phyloP scores from a whole-genome alignment of 352 stramenopile species.

The Phytophthora pinifolia region DNA sequence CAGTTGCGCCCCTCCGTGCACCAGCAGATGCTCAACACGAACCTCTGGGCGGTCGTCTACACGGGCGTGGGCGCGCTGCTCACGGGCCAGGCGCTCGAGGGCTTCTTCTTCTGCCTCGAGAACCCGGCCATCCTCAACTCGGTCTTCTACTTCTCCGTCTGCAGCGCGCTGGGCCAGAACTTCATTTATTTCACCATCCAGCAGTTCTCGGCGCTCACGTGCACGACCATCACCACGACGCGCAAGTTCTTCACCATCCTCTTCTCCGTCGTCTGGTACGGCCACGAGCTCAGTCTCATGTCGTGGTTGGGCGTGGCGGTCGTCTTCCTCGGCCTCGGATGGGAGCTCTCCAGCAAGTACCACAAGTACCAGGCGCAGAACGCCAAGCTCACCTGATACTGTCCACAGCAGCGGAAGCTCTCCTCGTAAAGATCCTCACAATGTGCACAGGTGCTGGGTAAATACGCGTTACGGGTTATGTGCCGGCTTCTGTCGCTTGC shows the following conservation, averaged over 20 bases:
- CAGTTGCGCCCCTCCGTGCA: slow-evolving; percentile 78
- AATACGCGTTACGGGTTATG: slow-evolving; percentile 4
- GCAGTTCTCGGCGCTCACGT: slow-evolving; percentile 97
- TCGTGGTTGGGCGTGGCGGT: slow-evolving; percentile 92
- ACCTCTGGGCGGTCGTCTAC: slow-evolving; percentile 88
- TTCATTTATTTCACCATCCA: slow-evolving; percentile 99
- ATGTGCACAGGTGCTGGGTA: slow-evolving; percentile 21
- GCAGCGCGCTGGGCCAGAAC: slow-evolving; percentile 96
- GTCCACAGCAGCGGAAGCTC: slow-evolving; percentile 14
- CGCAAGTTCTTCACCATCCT: slow-evolving; percentile 99
- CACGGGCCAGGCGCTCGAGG: slow-evolving; percentile 69
- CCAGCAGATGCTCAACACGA: slow-evolving; percentile 92
- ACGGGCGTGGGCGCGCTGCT: slow-evolving; percentile 71
- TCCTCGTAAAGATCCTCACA: slow-evolving; percentile 32
- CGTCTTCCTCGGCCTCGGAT: slow-evolving; percentile 90
- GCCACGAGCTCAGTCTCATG: slow-evolving; percentile 90
- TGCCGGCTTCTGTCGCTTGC: neutral
- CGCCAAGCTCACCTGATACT: slow-evolving; percentile 33
- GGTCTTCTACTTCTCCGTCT: slow-evolving; percentile 94
- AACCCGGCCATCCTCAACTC: slow-evolving; percentile 85
- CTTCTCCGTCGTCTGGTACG: slow-evolving; percentile 96
- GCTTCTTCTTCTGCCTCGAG: slow-evolving; percentile 79
- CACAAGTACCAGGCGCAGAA: slow-evolving; percentile 77
- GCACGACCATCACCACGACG: slow-evolving; percentile 99
- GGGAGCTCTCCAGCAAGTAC: slow-evolving; percentile 86